These are phyloP conservation scores for Dictyostelium purpureum DNA, from an alignment of 78 protist species.

Conservation along the genomic window DNA sequence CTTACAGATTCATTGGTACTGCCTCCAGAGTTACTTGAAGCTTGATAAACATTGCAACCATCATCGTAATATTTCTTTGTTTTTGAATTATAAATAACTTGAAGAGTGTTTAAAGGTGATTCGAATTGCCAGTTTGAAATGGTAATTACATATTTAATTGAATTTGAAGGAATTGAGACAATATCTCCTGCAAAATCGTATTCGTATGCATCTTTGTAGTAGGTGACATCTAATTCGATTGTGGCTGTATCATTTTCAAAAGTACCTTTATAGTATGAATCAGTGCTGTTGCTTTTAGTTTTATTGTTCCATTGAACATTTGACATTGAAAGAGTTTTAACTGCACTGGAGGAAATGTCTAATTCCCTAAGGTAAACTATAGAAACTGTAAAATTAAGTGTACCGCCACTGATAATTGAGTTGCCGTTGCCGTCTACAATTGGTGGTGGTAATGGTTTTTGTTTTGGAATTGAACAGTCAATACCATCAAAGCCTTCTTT, in stretches of 20 bases:
- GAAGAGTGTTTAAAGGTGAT: neutral
- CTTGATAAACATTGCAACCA: neutral
- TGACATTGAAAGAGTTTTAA: neutral
- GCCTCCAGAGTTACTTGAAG: neutral
- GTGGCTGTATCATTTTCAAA: neutral
- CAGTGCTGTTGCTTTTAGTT: neutral
- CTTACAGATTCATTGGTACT: neutral
- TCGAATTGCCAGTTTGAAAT: neutral
- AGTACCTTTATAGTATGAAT: neutral
- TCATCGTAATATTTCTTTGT: neutral
- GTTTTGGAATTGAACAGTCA: neutral
- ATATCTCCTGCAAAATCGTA: slow-evolving; percentile 4
- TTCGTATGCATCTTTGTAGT: neutral
- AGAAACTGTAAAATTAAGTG: no score
- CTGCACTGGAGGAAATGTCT: no score
- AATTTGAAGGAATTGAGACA: neutral
- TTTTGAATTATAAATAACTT: neutral
- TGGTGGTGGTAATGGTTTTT: no score
- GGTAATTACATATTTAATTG: neutral
- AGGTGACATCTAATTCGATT: neutral
- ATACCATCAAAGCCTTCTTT: neutral
- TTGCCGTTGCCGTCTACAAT: no score
- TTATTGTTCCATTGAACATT: neutral
- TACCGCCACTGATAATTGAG: no score
- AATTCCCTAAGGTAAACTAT: no score